Evolutionary conservation across 192 early-diverging fungal genomes (phyloP).

Genomic region (Ramicandelaber brevisporus): DNA sequence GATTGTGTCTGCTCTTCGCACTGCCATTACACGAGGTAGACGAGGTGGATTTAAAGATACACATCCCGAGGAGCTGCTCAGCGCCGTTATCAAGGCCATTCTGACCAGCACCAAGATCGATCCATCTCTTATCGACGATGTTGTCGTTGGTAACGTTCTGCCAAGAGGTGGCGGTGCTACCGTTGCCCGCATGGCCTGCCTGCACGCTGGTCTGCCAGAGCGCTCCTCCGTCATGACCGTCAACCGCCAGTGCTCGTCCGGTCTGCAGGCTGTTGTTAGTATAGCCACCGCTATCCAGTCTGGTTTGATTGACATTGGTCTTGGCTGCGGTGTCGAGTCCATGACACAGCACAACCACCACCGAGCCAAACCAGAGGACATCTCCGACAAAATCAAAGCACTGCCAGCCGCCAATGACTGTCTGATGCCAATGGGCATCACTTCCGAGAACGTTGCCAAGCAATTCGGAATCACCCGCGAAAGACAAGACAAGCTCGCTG

Average conservation of each 20-base stretch:
- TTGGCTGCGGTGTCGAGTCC: slow-evolving; percentile 84
- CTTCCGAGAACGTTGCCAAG: slow-evolving; percentile 87
- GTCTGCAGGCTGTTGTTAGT: slow-evolving; percentile 67
- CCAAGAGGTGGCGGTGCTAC: slow-evolving; percentile 74
- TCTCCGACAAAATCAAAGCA: slow-evolving; percentile 49
- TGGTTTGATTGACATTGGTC: slow-evolving; percentile 75
- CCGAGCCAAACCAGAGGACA: slow-evolving; percentile 42
- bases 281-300: slow-evolving; percentile 72
- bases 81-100: slow-evolving; percentile 46
- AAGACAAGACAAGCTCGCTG: slow-evolving; percentile 82
- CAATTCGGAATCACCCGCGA: slow-evolving; percentile 63
- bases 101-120: slow-evolving; percentile 57
- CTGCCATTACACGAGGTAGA: slow-evolving; percentile 65
- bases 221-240: slow-evolving; percentile 53
- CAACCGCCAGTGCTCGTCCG: slow-evolving; percentile 87
- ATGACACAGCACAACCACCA: slow-evolving; percentile 66
- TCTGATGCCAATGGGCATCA: slow-evolving; percentile 73
- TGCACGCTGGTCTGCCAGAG: slow-evolving; percentile 77
- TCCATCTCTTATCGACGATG: slow-evolving; percentile 68
- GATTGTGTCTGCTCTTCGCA: slow-evolving; percentile 72
- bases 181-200: slow-evolving; percentile 69
- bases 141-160: slow-evolving; percentile 82
- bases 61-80: slow-evolving; percentile 54
- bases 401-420: slow-evolving; percentile 55
- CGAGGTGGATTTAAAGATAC: slow-evolving; percentile 90